Base-by-base conservation (phyloP, 208 protist genomes). In the Tritrichomonas musculus region DNA sequence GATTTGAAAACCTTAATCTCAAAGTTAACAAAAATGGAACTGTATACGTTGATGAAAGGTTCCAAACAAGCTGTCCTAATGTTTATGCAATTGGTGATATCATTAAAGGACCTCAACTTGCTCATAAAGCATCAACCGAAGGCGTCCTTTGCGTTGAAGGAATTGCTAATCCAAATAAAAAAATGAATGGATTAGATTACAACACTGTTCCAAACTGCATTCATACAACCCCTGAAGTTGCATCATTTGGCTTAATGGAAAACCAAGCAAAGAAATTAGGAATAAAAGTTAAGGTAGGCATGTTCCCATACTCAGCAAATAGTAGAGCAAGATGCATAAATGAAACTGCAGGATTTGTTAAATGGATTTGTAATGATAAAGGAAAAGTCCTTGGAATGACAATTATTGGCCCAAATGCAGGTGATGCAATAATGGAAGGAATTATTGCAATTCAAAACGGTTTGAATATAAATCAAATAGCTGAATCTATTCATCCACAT, bases 61-160 rank as follows among this genome's bases (percentile, higher is more conserved):
- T 99, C 93, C 95, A 97, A 93, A 99, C 98, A 66, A 98, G 97
- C 93, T 96, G 98, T 66, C 95, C 97, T 14, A 95, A 93, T 94
- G 97, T 99, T 93, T 99, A 98, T 95, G 99, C 98, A 25, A 99
- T 99, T 94, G 99, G 99, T 66, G 99, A 99, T 94, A 97, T 98
- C 55, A 97, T 99, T 60, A 96, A 96, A 82, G 99, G 99, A 49
- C 97, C 98, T 39, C 99, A 99, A 98, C 97, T 99, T 5, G 99
- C 99, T 14, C 99, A 99, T 97, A 99, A 99, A 97, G 99, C 98
- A 47, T 98, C 99, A 96, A 98, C 99, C 55, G 98, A 99, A 75
- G 93, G 92, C 47, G 92, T 94, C 92, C 50, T 49, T 53, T 36
- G 69, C 41, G 73, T 57, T 49, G 75, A 92, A 92, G 82, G 96